Evolutionary conservation across 306 rosid species (phyloP), one percentile per base, ranked within the genome.

Genomic region (Trifolium subterraneum): DNA sequence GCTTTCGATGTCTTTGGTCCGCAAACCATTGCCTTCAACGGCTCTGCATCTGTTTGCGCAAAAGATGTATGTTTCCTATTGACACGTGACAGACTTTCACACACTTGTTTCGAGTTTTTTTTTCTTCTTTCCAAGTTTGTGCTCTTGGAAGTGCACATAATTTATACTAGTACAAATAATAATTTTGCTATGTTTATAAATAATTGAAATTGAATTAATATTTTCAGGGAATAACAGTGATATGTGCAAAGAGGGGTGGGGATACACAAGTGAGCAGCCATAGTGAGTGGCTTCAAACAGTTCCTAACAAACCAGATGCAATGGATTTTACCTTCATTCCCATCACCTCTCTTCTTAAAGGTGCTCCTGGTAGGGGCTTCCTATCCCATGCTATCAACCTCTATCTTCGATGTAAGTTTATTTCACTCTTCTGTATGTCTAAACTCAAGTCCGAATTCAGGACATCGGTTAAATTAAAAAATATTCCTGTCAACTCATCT

Each of bases 301-400:
- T 88, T 81, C 89, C 84, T 3, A 62, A 62, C 2, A 87, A 68
- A 47, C 92, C 97, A 2, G 97, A 94, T 60, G 96, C 90, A 0
- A 68, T 92, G 76, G 86, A 87, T 6, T 92, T 82, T 42, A 78
- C 54, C 47, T 87, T 92, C 73, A 87, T 94, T 72, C 99, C 99
- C 2, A 90, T 94, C 55, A 85, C 90, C 62, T 85, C 97, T 79
- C 99, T 94, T 74, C 98, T 94, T 29, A 85, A 81, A 80, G 89
- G 85, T 56, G 80, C 85, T 73, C 87, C 90, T 3, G 99, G 99
- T 64, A 87, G 84, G 74, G 99, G 99, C 27, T 86, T 94, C 79
- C 77, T 94, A 1, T 86, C 93, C 20, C 96, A 92, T 81, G 97
- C 98, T 81, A 90, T 94, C 81, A 94, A 92, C 73, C 97, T 94